These are phyloP conservation scores for Mortierella sp. DNA, from an alignment of 371 early-diverging fungal species.

Conservation along the genomic window DNA sequence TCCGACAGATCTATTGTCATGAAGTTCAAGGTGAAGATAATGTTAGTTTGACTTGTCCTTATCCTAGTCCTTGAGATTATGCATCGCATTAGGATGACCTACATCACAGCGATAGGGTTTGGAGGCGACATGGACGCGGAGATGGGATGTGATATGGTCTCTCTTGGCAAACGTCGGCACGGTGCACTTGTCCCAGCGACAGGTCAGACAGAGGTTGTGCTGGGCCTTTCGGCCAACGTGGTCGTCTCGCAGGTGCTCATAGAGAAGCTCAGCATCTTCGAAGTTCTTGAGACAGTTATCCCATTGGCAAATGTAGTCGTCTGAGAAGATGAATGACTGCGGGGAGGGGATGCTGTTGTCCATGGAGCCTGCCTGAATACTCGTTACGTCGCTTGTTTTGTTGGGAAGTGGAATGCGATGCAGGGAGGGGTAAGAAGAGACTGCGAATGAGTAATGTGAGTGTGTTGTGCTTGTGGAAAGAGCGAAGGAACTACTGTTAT, in stretches of 20 bases:
- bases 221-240: slow-evolving; percentile 94
- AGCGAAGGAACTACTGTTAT: too few species aligned
- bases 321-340: slow-evolving; percentile 45
- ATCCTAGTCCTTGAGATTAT: too few species aligned
- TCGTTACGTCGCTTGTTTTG: neutral
- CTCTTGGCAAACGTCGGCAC: slow-evolving; percentile 79
- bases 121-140: slow-evolving; percentile 91
- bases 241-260: slow-evolving; percentile 83
- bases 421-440: neutral
- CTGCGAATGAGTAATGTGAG: neutral
- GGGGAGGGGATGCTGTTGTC: slow-evolving; percentile 37
- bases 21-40: too few species aligned
- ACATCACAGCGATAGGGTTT: slow-evolving; percentile 87
- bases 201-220: slow-evolving; percentile 87
- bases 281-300: slow-evolving; percentile 62
- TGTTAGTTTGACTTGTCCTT: too few species aligned
- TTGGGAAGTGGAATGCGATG: neutral
- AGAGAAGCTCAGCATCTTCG: slow-evolving; percentile 84
- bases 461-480: neutral
- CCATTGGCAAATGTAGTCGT: slow-evolving; percentile 64
- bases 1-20: slow-evolving; percentile 72
- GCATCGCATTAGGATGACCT: too few species aligned
- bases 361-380: too few species aligned
- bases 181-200: slow-evolving; percentile 89
- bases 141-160: slow-evolving; percentile 95